Percentiles rank a stretch among this genome's conserved stretches.
Evolutionary conservation across 257 asterid genomes (phyloP).

Genomic region (Lavandula angustifolia): DNA sequence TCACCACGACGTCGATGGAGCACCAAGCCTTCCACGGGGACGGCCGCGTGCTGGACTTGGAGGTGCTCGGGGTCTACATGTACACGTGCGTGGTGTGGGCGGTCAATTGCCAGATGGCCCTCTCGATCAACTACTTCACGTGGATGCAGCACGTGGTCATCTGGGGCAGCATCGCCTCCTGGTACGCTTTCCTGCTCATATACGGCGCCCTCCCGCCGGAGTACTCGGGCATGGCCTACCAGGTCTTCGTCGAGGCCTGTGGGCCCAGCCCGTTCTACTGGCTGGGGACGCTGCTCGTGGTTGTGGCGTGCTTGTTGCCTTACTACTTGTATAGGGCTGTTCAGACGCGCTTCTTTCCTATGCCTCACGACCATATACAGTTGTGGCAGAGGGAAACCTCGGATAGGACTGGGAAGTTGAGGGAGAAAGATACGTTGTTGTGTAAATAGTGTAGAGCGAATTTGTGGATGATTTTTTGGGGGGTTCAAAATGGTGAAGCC

Average conservation of each 20-base stretch:
- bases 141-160: conserved; percentile 95
- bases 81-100: conserved; percentile 90
- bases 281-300: conserved; percentile 63
- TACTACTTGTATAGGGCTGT: conserved; percentile 62
- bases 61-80: conserved; percentile 77
- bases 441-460: conserved; percentile 32
- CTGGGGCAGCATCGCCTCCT: conserved; percentile 85
- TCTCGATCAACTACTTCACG: conserved; percentile 87
- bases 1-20: conserved; percentile 50
- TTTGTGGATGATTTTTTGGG: conserved; percentile 11
- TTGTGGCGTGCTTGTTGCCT: conserved; percentile 62
- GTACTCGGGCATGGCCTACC: conserved; percentile 66
- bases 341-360: conserved; percentile 68
- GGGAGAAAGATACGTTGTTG: conserved; percentile 35
- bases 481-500: conserved; percentile 2
- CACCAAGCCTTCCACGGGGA: conserved; percentile 70
- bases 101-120: conserved; percentile 91
- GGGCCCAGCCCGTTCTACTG: conserved; percentile 82
- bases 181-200: conserved; percentile 68
- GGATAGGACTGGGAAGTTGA: conserved; percentile 35
- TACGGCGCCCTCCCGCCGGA: conserved; percentile 67
- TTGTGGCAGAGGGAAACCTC: conserved; percentile 34
- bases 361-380: conserved; percentile 77
- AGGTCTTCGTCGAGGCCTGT: conserved; percentile 75
- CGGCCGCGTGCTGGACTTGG: conserved; percentile 71